These are phyloP conservation scores for Boletus eberwhitei DNA, from an alignment of 768 basidiomycete genomes.

Conservation along the genomic window DNA sequence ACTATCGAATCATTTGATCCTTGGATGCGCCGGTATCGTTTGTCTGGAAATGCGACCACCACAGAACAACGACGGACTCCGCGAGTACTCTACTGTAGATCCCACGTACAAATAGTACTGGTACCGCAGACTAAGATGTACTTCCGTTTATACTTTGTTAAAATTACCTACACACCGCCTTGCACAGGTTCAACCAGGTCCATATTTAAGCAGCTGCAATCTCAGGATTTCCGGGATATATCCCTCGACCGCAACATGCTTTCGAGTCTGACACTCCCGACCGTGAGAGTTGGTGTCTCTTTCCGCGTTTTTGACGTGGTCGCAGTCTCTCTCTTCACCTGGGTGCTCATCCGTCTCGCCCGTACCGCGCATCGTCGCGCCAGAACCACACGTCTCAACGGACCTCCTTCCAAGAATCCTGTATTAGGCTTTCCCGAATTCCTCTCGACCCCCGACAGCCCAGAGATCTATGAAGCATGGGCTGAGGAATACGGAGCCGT, in stretches of 20 bases:
- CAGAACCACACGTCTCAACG: slow-evolving; percentile 37
- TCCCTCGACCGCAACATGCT: neutral
- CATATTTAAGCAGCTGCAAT: neutral
- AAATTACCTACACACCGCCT: too few species aligned
- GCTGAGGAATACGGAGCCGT: slow-evolving; percentile 44
- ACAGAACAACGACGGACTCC: too few species aligned
- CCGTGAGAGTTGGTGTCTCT: neutral
- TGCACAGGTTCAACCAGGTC: neutral
- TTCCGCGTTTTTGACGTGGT: slow-evolving; percentile 7
- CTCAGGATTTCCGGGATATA: neutral
- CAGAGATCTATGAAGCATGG: slow-evolving; percentile 46
- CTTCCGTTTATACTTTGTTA: too few species aligned
- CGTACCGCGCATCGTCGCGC: slow-evolving; percentile 7
- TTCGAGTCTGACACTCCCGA: neutral
- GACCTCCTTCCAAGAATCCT: slow-evolving; percentile 41
- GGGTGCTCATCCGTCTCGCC: slow-evolving; percentile 13
- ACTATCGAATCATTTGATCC: slow-evolving; percentile 1
- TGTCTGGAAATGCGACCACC: neutral
- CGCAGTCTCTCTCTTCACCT: slow-evolving; percentile 14
- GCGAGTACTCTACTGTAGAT: too few species aligned
- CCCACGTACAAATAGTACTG: too few species aligned
- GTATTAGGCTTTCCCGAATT: slow-evolving; percentile 39
- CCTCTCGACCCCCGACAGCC: slow-evolving; percentile 30
- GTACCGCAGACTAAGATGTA: too few species aligned
- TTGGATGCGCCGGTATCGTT: neutral